Evolutionary conservation across 306 rosid genomes (phyloP).

Genomic region (Cucurbita moschata): DNA sequence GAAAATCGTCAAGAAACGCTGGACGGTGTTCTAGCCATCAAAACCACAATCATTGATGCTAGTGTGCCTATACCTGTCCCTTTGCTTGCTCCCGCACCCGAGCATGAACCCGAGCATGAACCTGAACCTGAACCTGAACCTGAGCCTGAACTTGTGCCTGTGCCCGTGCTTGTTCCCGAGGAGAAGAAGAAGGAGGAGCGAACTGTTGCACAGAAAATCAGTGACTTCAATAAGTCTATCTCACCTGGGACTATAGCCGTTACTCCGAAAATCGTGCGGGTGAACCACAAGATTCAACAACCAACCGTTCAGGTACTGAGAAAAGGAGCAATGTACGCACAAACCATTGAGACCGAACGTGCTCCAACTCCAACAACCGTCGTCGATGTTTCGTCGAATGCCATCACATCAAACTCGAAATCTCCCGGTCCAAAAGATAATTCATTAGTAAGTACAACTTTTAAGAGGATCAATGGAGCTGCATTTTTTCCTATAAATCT

Average conservation of each 20-base stretch:
- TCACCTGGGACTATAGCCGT: conserved; percentile 31
- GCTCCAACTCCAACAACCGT: conserved; percentile 12
- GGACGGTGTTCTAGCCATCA: conserved; percentile 31
- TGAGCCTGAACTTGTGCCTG: background rate
- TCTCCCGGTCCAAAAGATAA: conserved; percentile 43
- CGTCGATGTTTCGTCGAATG: conserved; percentile 22
- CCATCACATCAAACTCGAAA: conserved; percentile 8
- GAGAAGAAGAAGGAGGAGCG: conserved; percentile 34
- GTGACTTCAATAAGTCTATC: conserved; percentile 23
- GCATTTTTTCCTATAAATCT: background rate
- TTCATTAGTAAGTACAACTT: conserved; percentile 31
- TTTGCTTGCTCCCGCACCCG: background rate
- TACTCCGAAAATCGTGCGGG: conserved; percentile 21
- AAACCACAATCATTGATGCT: conserved; percentile 28
- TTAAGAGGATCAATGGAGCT: background rate
- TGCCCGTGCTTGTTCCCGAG: background rate
- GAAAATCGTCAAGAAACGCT: conserved; percentile 25
- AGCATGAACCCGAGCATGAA: background rate
- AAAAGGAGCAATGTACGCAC: conserved; percentile 24
- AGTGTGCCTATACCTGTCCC: conserved; percentile 2
- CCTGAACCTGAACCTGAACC: background rate
- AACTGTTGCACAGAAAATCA: conserved; percentile 23
- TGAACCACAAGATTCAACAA: conserved; percentile 34
- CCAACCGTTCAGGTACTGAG: conserved; percentile 38
- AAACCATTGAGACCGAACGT: conserved; percentile 27